phyloP scores from a whole-genome alignment of 2,329 filamentous ascomycete genomes.

The Colletotrichum sp. region DNA sequence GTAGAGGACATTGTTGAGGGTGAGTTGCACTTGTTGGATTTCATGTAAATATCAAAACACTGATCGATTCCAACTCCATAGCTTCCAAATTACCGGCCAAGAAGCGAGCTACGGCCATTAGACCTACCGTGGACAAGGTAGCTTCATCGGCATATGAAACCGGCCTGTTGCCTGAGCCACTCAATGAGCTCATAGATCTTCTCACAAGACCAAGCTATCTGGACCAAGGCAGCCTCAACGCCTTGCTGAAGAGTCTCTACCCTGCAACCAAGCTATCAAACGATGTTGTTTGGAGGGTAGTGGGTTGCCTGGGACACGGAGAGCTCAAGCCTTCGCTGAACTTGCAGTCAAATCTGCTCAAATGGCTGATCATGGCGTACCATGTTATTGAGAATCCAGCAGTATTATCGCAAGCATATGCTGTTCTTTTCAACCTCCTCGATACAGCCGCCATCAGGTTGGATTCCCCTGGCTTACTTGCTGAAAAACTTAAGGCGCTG shows the following conservation, averaged over 20 bases:
- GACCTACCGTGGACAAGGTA: constrained; percentile 68
- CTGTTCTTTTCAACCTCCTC: constrained; percentile 79
- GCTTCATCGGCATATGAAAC: constrained; percentile 68
- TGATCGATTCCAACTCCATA: constrained; percentile 29
- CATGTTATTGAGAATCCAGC: constrained; percentile 70
- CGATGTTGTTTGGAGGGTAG: constrained; percentile 66
- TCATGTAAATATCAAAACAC: neutral
- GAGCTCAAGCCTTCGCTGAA: constrained; percentile 74
- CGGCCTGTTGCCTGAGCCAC: constrained; percentile 66
- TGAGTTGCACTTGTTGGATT: neutral
- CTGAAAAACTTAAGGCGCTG: constrained; percentile 21
- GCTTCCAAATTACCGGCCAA: constrained; percentile 69
- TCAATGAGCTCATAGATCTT: constrained; percentile 70
- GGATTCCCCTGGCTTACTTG: neutral
- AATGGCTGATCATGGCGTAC: constrained; percentile 81
- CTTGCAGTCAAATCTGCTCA: constrained; percentile 74
- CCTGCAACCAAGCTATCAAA: constrained; percentile 69
- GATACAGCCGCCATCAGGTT: constrained; percentile 80
- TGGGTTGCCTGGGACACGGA: constrained; percentile 79
- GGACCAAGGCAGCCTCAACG: constrained; percentile 76
- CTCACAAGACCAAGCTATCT: constrained; percentile 71
- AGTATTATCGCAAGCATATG: constrained; percentile 73
- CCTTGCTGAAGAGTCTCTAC: constrained; percentile 77
- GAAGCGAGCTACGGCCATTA: constrained; percentile 66
- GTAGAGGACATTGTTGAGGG: constrained; percentile 40